A percentile compares a stretch with the other conserved stretches of the same genome.
Evolutionary conservation across 805 yeast genomes (phyloP).

Genomic region (Metschnikowia aberdeeniae): DNA sequence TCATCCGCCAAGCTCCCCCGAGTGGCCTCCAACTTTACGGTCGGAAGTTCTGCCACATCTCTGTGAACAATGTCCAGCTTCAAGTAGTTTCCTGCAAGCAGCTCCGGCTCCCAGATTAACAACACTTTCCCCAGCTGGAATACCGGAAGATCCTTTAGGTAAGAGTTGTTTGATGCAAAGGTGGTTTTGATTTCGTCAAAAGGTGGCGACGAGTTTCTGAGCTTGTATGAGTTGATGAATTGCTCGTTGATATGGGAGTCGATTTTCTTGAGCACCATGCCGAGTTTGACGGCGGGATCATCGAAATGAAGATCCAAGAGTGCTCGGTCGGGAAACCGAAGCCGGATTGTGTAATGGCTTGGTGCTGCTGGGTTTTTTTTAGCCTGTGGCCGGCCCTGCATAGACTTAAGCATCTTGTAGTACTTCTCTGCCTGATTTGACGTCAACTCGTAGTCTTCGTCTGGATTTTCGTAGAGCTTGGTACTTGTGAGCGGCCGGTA

Average conservation of each 20-base stretch:
- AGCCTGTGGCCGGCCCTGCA: constrained; percentile 16
- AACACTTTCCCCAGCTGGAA: constrained; percentile 29
- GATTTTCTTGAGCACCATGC: constrained; percentile 33
- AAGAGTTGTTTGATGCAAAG: constrained; percentile 25
- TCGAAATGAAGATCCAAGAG: constrained; percentile 34
- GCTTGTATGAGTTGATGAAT: constrained; percentile 26
- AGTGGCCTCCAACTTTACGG: constrained; percentile 29
- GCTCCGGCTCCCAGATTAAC: constrained; percentile 33
- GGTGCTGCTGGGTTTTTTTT: constrained; percentile 19
- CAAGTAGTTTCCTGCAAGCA: constrained; percentile 25
- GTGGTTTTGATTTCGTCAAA: constrained; percentile 26
- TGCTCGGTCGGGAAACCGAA: constrained; percentile 37
- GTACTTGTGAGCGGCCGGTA: constrained; percentile 11
- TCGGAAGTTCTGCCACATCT: constrained; percentile 31
- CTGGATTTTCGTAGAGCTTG: constrained; percentile 35
- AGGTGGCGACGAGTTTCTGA: constrained; percentile 38
- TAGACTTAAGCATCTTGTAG: constrained; percentile 30
- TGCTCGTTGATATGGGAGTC: constrained; percentile 29
- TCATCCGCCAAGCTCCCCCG: constrained; percentile 29
- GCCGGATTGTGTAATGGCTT: constrained; percentile 26
- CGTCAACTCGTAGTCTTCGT: constrained; percentile 39
- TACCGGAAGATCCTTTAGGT: constrained; percentile 25
- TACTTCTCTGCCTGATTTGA: constrained; percentile 35
- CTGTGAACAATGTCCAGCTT: constrained; percentile 20
- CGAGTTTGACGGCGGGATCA: constrained; percentile 26